These are phyloP conservation scores for Tardiomyces depauwii DNA, from an alignment of 1,139 yeast species.

Conservation along the genomic window DNA sequence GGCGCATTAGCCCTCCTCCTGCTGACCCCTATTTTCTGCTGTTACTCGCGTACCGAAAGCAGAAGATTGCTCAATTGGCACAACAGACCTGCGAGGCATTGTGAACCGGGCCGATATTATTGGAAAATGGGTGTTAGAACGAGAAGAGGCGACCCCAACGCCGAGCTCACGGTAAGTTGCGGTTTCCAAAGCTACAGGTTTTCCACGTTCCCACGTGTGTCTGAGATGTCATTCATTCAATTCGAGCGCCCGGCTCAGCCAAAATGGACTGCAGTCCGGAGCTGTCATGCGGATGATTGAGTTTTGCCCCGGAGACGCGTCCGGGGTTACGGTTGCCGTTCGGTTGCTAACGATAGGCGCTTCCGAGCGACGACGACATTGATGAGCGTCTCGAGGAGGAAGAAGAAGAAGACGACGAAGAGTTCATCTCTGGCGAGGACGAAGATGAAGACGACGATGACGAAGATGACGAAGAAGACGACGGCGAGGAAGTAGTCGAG, in stretches of 20 bases:
- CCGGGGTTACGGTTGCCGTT: too few species aligned
- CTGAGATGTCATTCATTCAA: too few species aligned
- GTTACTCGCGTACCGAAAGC: too few species aligned
- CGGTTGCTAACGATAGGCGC: constrained; percentile 3
- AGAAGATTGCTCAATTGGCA: too few species aligned
- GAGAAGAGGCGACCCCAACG: constrained; percentile 12
- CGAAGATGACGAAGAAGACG: constrained; percentile 8
- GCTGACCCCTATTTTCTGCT: too few species aligned
- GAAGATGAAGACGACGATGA: constrained; percentile 9
- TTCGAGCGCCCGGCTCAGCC: too few species aligned
- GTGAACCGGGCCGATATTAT: neutral
- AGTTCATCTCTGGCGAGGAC: constrained; percentile 7
- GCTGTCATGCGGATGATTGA: too few species aligned
- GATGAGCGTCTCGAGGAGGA: constrained; percentile 8
- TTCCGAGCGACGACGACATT: constrained; percentile 3
- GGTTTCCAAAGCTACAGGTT: neutral
- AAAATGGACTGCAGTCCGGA: too few species aligned
- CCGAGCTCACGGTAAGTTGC: constrained; percentile 9
- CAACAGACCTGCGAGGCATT: too few species aligned
- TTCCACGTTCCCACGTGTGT: neutral
- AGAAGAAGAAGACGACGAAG: constrained; percentile 7
- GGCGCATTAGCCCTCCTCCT: too few species aligned
- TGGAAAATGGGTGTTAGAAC: constrained; percentile 3
- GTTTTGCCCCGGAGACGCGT: too few species aligned
- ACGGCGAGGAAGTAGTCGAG: constrained; percentile 6